Base-by-base conservation (phyloP, 495 filamentous ascomycete species). In the Pyrenopolyporus hunteri region DNA sequence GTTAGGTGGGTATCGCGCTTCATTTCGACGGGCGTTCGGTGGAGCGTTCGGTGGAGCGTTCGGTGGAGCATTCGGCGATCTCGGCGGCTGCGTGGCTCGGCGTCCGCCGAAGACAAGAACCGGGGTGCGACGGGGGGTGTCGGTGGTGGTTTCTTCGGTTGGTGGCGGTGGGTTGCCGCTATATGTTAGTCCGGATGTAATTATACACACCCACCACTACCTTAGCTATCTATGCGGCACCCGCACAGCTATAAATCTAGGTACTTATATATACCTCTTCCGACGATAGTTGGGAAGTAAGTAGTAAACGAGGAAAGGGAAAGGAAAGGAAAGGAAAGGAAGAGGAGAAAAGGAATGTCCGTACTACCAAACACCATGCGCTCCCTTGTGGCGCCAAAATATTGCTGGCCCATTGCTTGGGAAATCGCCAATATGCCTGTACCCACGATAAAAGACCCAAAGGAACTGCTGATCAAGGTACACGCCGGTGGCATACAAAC, bases 391-490 rank as follows among this genome's bases (percentile, higher is more conserved):
- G 71, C 76, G 28, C 66, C 69, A 0, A 71, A 73, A 26, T 76
- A 80, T 61, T 67, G 74, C 33, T 63, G 64, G 7, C 83, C 83
- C 0, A 57, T 64, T 0, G 68, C 66, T 10, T 84, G 79, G 48
- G 72, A 76, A 13, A 31, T 84, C 20, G 23, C 68, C 6, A 72
- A 76, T n/a, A 45, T 82, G 16, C 77, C 79, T 0, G 59, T 74
- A 11, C 82, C 81, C 0, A 64, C 66, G 45, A 69, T 83, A 43
- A 63, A 50, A 1, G 46, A 67, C 10, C 70, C 78, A 2, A 68
- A 76, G 51, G 75, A 84, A 39, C 60, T 85, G 8, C 63, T 86
- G 5, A 76, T 86, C 60, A 74, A 74, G 46, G 72, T 84, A 6
- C 70, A 82, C 50, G 83, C 81, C 14, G 79, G 74, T 0, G 72